phyloP scores from a whole-genome alignment of 225 moss, liverwort and hornwort genomes.

The Pseudoscleropodium purum region DNA sequence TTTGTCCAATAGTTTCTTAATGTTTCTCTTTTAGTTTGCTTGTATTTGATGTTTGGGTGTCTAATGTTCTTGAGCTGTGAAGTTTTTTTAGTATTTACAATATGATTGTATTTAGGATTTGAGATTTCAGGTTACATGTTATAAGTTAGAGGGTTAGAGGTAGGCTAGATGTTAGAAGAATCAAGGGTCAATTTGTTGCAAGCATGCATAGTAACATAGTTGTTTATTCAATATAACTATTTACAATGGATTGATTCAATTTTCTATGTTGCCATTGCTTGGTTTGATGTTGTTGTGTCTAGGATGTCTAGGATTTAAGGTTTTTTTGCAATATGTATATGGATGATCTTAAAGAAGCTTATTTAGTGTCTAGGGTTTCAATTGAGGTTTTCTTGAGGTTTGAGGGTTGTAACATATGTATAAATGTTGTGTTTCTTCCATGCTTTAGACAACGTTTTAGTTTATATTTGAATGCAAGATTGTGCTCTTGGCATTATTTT shows the following conservation, averaged over 20 bases:
- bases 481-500: neutral
- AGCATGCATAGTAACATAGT: neutral
- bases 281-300: neutral
- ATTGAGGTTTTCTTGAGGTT: neutral
- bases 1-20: rapidly evolving
- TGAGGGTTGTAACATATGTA: neutral
- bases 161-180: neutral
- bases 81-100: neutral
- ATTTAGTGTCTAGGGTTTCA: neutral
- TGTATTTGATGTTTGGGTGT: too few relatives aligned
- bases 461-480: neutral
- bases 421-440: neutral
- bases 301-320: neutral
- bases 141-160: neutral
- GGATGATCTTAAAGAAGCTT: neutral
- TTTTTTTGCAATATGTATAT: neutral
- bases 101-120: neutral
- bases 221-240: neutral
- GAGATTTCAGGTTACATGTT: neutral
- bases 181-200: rapidly evolving
- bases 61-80: neutral
- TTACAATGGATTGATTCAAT: neutral
- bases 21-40: too few relatives aligned
- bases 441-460: rapidly evolving
- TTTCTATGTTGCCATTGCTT: neutral